phyloP scores from a whole-genome alignment of 2,329 filamentous ascomycete genomes.

The Penicillium sp. region DNA sequence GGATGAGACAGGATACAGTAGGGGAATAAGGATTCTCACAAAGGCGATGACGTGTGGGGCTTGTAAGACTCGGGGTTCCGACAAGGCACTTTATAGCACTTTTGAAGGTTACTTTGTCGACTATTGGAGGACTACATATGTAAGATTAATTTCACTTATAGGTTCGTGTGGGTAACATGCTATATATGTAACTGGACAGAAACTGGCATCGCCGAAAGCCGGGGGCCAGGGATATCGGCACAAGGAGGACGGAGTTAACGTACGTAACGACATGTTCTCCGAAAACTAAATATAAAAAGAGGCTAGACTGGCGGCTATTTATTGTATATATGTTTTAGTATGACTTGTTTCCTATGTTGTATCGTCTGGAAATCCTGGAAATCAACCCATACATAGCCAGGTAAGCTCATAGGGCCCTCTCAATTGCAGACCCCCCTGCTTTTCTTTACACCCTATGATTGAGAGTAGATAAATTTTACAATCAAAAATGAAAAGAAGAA shows the following conservation, averaged over 20 bases:
- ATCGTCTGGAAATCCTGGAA: neutral
- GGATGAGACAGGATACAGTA: neutral
- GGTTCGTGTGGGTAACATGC: neutral
- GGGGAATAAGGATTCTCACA: neutral
- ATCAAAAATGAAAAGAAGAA: neutral
- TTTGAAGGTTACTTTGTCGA: neutral
- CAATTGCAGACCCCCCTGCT: neutral
- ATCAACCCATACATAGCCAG: no score
- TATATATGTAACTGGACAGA: neutral
- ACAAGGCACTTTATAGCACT: neutral
- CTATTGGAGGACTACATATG: neutral
- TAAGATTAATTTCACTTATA: neutral
- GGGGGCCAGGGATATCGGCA: neutral
- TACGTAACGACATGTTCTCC: no score
- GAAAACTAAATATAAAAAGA: neutral
- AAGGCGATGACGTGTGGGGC: neutral
- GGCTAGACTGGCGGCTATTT: neutral
- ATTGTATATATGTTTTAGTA: neutral
- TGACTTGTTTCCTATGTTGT: neutral
- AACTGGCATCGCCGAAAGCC: neutral
- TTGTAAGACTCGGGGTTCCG: neutral
- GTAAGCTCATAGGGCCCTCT: neutral
- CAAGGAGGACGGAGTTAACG: neutral
- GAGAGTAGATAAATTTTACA: neutral
- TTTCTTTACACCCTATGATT: no score